phyloP scores from a whole-genome alignment of 306 rosid species.

The Cyamopsis tetragonoloba region DNA sequence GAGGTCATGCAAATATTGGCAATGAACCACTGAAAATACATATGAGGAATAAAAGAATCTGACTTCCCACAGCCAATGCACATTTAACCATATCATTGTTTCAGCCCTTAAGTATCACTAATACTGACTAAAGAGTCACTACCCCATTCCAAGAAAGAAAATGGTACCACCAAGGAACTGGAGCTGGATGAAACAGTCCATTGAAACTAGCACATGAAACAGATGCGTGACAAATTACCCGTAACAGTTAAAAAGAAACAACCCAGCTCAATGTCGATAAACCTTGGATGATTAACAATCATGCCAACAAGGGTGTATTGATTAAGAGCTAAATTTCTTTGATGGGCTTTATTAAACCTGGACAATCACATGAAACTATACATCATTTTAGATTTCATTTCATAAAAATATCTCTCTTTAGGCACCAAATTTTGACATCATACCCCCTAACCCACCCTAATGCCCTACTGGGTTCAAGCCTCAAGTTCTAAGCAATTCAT shows the following conservation, averaged over 20 bases:
- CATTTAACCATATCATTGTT: too few species aligned
- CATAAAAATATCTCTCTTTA: conserved; percentile 7
- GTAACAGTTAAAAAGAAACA: neutral
- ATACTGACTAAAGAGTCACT: neutral
- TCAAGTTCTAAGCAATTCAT: neutral
- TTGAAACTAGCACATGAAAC: neutral
- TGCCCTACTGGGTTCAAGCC: neutral
- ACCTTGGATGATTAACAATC: neutral
- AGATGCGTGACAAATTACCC: neutral
- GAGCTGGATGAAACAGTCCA: neutral
- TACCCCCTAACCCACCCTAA: neutral
- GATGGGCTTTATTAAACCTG: neutral
- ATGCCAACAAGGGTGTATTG: neutral
- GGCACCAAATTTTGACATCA: neutral
- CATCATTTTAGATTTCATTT: neutral
- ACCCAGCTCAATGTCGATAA: neutral
- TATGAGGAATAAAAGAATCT: too few species aligned
- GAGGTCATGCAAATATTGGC: too few species aligned
- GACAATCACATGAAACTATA: neutral
- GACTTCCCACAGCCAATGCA: too few species aligned
- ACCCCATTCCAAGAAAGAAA: neutral
- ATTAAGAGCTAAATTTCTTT: neutral
- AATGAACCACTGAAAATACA: too few species aligned
- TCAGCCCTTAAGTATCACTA: neutral
- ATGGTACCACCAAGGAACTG: too few species aligned